Conservation (phyloP, 208 protist species). For the Leishmania aethiopica region DNA sequence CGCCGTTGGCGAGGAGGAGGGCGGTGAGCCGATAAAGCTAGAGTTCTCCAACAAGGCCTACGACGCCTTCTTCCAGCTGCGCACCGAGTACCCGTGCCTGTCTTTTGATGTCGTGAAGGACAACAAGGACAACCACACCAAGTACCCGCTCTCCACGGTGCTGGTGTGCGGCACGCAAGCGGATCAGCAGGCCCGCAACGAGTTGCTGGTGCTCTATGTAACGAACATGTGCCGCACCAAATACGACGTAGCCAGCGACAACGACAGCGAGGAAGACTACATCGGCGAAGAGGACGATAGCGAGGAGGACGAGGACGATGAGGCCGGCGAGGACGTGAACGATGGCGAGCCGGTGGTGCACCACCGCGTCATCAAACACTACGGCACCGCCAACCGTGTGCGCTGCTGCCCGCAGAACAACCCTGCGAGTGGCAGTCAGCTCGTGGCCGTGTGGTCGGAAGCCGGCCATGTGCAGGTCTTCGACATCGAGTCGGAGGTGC, state of each 20-base stretch:
- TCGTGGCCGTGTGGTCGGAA: slow-evolving; percentile 96
- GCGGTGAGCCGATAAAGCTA: slow-evolving; percentile 35
- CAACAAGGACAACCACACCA: slow-evolving; percentile 62
- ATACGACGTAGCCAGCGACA: slow-evolving; percentile 91
- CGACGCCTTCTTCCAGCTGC: slow-evolving; percentile 91
- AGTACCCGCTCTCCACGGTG: slow-evolving; percentile 93
- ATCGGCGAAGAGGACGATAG: slow-evolving; percentile 82
- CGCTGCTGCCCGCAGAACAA: slow-evolving; percentile 85
- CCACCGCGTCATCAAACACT: slow-evolving; percentile 81
- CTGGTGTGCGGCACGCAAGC: slow-evolving; percentile 97
- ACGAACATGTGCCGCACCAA: slow-evolving; percentile 94
- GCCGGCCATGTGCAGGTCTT: slow-evolving; percentile 94
- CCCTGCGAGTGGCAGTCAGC: slow-evolving; percentile 42
- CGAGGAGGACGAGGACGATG: slow-evolving; percentile 80
- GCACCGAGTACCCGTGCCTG: slow-evolving; percentile 88
- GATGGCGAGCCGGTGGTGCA: slow-evolving; percentile 89
- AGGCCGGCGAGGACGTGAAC: slow-evolving; percentile 75
- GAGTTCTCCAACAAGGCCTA: slow-evolving; percentile 90
- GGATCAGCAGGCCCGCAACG: slow-evolving; percentile 89
- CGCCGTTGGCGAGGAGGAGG: slow-evolving; percentile 27
- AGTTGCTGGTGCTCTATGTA: slow-evolving; percentile 94
- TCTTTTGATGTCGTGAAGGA: slow-evolving; percentile 86
- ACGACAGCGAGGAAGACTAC: slow-evolving; percentile 85
- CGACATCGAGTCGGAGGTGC: slow-evolving; percentile 83
- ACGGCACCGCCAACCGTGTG: slow-evolving; percentile 92